Evolutionary conservation across 768 basidiomycete species (phyloP), one percentile per base, ranked within the genome.

Genomic region (Dioszegia hungarica): DNA sequence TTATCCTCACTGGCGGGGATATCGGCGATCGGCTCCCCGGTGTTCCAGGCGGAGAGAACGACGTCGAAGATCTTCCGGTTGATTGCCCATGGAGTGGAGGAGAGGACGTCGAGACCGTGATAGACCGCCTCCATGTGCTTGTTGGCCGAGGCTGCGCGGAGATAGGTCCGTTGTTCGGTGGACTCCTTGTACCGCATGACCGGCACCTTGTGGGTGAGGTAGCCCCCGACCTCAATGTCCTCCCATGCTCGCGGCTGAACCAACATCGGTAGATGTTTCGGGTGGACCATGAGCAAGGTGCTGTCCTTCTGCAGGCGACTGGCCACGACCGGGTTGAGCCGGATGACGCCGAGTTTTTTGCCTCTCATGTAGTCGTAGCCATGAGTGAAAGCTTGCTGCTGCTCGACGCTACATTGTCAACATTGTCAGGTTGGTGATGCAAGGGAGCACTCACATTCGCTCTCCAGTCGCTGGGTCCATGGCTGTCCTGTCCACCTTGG

Each of bases 111-210:
- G 11, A 99, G 81, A 3, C 89, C 89, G 1, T 88, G 86, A 70
- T 86, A 92, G 15, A 95, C 85, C 12, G 87, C 82, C 72, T 94
- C 89, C 40, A 94, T 81, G 41, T 86, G 83, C 5, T 89, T 88
- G 5, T 81, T 77, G 6, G 81, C 78, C 0, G 87, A 85, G 0
- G 94, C 90, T 59, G 85, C 81, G 22, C 81, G 78, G 38, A 99
- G 81, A 72, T 93, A 90, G 6, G 80, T 80, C 41, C 82, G 81
- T 67, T 97, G 93, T 74, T 97, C 94, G 19, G 83, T 74, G 8
- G 84, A 87, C 28, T 95, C 89, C 75, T 94, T 94, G 79, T 86
- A 92, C 9, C 94, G 89, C 92, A 98, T 97, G 36, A 84, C 87
- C 28, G 77, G 74, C 20, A 82, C 88, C 61, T 81, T 82, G 70